Evolutionary conservation across 2,329 filamentous ascomycete species (phyloP).

Genomic region (Colletotrichum truncatum): DNA sequence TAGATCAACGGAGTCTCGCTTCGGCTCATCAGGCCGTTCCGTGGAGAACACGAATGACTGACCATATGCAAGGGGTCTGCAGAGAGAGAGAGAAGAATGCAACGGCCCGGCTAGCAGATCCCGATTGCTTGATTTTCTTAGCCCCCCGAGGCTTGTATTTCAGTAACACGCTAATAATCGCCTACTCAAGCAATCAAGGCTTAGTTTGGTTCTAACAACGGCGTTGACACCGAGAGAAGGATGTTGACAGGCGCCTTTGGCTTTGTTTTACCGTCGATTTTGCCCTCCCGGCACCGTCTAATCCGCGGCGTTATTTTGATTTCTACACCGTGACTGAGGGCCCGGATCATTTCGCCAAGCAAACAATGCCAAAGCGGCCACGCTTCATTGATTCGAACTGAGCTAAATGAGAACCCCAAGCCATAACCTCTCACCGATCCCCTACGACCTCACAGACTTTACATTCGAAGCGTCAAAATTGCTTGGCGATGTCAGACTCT

Average conservation of each 20-base stretch:
- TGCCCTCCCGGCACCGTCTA: not conserved
- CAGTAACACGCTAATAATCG: not conserved
- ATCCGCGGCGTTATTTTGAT: not conserved
- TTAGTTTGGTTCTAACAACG: not conserved
- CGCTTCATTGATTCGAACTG: not conserved
- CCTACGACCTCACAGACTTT: conserved; percentile 11
- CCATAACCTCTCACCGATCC: not conserved
- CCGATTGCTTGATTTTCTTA: conserved; percentile 9
- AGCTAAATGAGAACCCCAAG: conserved; percentile 3
- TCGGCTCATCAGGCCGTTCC: conserved; percentile 14
- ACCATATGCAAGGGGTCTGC: conserved; percentile 9
- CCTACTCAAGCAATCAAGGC: not conserved
- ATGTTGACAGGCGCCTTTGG: conserved; percentile 13
- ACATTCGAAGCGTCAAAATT: conserved; percentile 2
- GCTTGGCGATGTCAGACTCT: conserved; percentile 18
- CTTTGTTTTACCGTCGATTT: conserved; percentile 10
- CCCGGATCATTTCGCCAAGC: not conserved
- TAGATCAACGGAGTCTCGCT: not conserved
- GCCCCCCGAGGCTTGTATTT: conserved; percentile 3
- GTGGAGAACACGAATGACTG: conserved; percentile 16
- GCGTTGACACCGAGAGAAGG: not conserved
- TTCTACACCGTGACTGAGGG: not conserved
- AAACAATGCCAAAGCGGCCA: not conserved
- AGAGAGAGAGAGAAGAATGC: no score
- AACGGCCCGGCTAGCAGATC: conserved; percentile 22